Conservation (phyloP, 2,329 filamentous ascomycete species). For the Coniochaeta sp. region DNA sequence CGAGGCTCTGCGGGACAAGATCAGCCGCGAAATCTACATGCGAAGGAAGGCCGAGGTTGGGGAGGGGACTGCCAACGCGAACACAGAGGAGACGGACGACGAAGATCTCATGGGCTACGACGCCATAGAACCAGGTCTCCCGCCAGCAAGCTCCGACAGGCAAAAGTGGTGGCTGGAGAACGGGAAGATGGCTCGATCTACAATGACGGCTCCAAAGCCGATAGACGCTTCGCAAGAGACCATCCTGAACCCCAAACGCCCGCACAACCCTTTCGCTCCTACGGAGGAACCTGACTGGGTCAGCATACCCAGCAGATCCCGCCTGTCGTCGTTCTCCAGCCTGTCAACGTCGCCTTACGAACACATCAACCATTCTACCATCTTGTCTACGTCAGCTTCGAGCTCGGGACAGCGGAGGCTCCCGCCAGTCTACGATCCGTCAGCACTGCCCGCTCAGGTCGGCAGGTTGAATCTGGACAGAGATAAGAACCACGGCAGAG, state of each 20-base stretch:
- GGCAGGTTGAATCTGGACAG: conserved; percentile 35
- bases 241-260: conserved; percentile 64
- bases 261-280: conserved; percentile 73
- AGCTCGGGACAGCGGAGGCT: conserved; percentile 40
- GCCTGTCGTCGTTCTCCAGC: conserved; percentile 45
- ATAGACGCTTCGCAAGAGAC: conserved; percentile 41
- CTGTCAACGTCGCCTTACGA: conserved; percentile 55
- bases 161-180: conserved; percentile 66
- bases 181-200: conserved; percentile 67
- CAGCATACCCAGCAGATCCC: conserved; percentile 47
- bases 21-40: conserved; percentile 70
- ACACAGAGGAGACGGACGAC: conserved; percentile 57
- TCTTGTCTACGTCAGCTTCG: conserved; percentile 37
- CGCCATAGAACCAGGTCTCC: conserved; percentile 70
- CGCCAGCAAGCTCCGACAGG: conserved; percentile 59
- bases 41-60: conserved; percentile 61
- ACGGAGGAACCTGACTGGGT: conserved; percentile 83
- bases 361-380: conserved; percentile 43
- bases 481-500: conserved; percentile 20
- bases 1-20: conserved; percentile 61
- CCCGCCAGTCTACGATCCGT: conserved; percentile 42
- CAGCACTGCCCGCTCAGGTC: conserved; percentile 36
- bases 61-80: conserved; percentile 49
- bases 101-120: conserved; percentile 79
- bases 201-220: conserved; percentile 54